Conservation (phyloP, 768 basidiomycete species). For the Naganishia vaughanmartiniae region DNA sequence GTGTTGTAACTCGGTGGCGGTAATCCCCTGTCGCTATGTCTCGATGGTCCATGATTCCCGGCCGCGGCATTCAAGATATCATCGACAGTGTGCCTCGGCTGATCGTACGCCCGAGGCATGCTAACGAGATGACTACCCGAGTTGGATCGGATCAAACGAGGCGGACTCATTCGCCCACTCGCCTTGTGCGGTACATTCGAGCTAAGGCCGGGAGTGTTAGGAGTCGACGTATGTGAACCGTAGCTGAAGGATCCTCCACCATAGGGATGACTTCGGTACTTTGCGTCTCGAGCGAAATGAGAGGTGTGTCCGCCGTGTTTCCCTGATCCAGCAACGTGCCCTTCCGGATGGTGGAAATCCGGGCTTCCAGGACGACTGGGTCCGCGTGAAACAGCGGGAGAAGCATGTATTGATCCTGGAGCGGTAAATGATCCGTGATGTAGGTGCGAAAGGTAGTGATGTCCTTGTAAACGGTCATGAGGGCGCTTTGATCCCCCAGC, state of each 20-base stretch:
- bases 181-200: conserved; percentile 9
- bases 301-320: conserved; percentile 47
- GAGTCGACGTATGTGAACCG: conserved; percentile 11
- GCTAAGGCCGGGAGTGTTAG: conserved; percentile 10
- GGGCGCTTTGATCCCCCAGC: not conserved
- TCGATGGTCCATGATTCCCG: conserved; percentile 39
- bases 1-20: conserved; percentile 44
- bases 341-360: conserved; percentile 36
- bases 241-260: conserved; percentile 20
- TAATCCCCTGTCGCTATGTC: conserved; percentile 42
- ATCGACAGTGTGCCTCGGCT: conserved; percentile 45
- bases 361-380: conserved; percentile 48
- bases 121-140: conserved; percentile 40
- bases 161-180: conserved; percentile 26
- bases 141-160: conserved; percentile 37
- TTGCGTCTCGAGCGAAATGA: conserved; percentile 45
- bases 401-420: conserved; percentile 41
- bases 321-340: conserved; percentile 48
- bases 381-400: conserved; percentile 41
- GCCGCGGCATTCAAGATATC: conserved; percentile 51
- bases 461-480: conserved; percentile 36
- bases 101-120: conserved; percentile 21
- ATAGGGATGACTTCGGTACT: conserved; percentile 36
- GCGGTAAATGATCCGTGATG: conserved; percentile 43
- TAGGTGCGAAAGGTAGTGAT: conserved; percentile 28